Percentiles rank a stretch among this genome's conserved stretches.
Conservation (phyloP, 2,329 filamentous ascomycete species). For the Fusarium chlamydosporum region DNA sequence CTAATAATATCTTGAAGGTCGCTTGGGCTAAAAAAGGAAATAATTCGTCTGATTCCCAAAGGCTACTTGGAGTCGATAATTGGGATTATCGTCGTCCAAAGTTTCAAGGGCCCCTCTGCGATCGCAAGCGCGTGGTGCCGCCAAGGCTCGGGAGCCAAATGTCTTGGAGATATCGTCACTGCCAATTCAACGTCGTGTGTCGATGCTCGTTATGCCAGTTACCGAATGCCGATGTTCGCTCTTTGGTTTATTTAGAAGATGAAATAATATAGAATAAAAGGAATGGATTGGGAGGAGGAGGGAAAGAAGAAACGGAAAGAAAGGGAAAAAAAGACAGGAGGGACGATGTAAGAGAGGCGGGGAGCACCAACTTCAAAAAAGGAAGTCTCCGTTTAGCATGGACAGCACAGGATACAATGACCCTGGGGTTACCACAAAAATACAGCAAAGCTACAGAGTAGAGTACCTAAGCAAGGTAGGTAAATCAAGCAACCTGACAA, state of each 20-base stretch:
- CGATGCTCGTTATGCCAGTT: slow-evolving; percentile 26
- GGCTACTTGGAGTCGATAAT: slow-evolving; percentile 1
- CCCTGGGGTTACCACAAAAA: slow-evolving; percentile 17
- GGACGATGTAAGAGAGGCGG: slow-evolving; percentile 25
- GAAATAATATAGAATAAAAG: background rate
- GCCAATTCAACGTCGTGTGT: slow-evolving; percentile 22
- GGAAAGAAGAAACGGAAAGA: background rate
- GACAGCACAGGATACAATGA: slow-evolving; percentile 24
- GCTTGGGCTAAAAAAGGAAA: background rate
- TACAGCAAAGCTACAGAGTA: slow-evolving; percentile 9
- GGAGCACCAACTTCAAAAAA: slow-evolving; percentile 37
- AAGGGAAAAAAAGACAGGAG: background rate
- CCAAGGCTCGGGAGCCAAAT: slow-evolving; percentile 48
- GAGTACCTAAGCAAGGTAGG: background rate
- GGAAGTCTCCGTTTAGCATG: slow-evolving; percentile 39
- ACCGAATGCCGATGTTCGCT: slow-evolving; percentile 3
- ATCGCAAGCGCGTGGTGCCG: slow-evolving; percentile 46
- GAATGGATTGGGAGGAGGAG: background rate
- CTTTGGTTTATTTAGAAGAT: background rate
- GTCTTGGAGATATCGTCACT: slow-evolving; percentile 23
- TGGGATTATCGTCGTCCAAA: slow-evolving; percentile 9
- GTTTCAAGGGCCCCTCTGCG: slow-evolving; percentile 32
- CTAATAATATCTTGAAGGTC: background rate
- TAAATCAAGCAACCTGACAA: background rate
- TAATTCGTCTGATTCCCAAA: background rate